Evolutionary conservation across 768 basidiomycete genomes (phyloP).

Genomic region (Boletus vinaceobasis): DNA sequence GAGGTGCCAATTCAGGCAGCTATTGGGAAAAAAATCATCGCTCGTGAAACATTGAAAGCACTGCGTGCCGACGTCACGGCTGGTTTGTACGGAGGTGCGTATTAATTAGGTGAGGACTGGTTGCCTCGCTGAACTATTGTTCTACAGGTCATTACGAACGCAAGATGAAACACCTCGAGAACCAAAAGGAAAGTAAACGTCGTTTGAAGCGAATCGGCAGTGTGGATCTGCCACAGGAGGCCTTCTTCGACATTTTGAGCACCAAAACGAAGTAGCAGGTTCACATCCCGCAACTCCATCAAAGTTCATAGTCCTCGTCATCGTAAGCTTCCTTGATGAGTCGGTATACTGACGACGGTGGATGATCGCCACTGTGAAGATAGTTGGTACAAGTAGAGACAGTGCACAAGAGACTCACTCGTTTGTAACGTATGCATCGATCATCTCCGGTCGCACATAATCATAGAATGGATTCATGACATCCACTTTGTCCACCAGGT

Average conservation of each 20-base stretch:
- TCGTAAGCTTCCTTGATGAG: conserved; percentile 94
- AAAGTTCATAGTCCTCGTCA: conserved; percentile 85
- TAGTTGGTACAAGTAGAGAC: conserved; percentile 5
- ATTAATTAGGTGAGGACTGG: background rate
- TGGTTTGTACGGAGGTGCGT: conserved; percentile 81
- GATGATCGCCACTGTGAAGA: conserved; percentile 80
- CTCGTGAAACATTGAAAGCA: conserved; percentile 84
- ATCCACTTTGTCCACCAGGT: conserved; percentile 82
- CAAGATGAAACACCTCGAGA: conserved; percentile 83
- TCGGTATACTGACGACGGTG: conserved; percentile 89
- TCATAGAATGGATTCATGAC: conserved; percentile 97
- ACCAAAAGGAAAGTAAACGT: conserved; percentile 92
- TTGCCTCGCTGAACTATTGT: background rate
- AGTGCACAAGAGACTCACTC: conserved; percentile 60
- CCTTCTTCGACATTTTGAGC: conserved; percentile 88
- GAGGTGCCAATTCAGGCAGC: conserved; percentile 96
- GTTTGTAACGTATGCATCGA: conserved; percentile 94
- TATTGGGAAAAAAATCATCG: conserved; percentile 81
- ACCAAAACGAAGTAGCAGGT: conserved; percentile 39
- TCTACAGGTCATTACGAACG: conserved; percentile 80
- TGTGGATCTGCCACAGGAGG: conserved; percentile 91
- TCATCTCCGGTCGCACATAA: conserved; percentile 87
- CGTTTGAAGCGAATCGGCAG: conserved; percentile 84
- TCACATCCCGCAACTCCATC: conserved; percentile 1
- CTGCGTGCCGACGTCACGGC: conserved; percentile 91